phyloP scores from a whole-genome alignment of 208 protist genomes.

The Entamoeba invadens region DNA sequence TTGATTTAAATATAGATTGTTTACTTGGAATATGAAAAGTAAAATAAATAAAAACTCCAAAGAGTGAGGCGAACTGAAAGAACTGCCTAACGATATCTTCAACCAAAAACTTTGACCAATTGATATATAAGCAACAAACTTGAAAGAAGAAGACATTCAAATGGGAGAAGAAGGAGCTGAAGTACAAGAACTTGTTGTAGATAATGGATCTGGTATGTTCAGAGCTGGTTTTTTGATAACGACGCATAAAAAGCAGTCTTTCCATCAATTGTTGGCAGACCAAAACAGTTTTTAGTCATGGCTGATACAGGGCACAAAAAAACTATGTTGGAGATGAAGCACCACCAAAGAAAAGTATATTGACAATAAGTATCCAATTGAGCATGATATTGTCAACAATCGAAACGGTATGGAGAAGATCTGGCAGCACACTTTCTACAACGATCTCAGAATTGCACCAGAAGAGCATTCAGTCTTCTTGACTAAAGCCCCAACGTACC shows the following conservation, averaged over 20 bases:
- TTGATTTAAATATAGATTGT: no score
- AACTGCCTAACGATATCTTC: no score
- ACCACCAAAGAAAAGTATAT: conserved; percentile 22
- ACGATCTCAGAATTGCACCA: conserved; percentile 82
- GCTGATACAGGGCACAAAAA: conserved; percentile 3
- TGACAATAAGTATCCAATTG: conserved; percentile 30
- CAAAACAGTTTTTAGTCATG: conserved; percentile 53
- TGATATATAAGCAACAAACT: no score
- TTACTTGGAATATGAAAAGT: no score
- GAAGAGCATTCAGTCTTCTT: conserved; percentile 87
- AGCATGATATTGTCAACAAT: conserved; percentile 27
- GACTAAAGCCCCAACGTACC: conserved; percentile 64
- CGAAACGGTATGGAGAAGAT: conserved; percentile 36
- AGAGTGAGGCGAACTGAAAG: no score
- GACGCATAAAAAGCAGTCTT: conserved; percentile 81
- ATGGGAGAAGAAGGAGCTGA: conserved; percentile 49
- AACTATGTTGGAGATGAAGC: conserved; percentile 31
- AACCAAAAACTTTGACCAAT: no score
- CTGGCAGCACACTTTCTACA: conserved; percentile 93
- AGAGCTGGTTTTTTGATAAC: conserved; percentile 77
- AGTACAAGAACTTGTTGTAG: conserved; percentile 70
- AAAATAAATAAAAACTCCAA: no score
- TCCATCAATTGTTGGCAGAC: conserved; percentile 78
- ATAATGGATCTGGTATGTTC: no score
- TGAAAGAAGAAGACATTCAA: no score